Base-by-base conservation (phyloP, 805 yeast genomes). In the Starmerella cellae region DNA sequence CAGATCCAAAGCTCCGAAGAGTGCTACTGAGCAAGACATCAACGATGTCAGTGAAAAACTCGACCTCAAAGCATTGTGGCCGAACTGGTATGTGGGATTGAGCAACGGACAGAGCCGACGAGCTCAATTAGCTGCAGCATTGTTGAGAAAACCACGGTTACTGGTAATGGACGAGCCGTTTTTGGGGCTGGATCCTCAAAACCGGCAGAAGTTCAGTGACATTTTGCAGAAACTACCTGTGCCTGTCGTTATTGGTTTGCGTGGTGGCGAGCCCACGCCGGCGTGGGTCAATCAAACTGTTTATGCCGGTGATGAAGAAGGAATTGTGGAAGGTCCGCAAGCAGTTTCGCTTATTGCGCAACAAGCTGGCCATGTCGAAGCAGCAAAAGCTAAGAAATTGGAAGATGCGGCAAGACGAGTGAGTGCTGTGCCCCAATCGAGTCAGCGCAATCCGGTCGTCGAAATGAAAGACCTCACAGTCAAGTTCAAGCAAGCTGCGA, bases 71-170 rank as follows among this genome's bases (percentile, higher is more conserved):
- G 76, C 72, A 0, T 59, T 85, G 37, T 66, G 73, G 41, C 68
- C 74, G 42, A 72, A 83, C 45, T 88, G 94, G 84, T 74, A 82
- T 27, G 82, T 83, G 58, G 82, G 88, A 0, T 64, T 91, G 35
- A 82, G 94, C 59, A 91, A 91, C 59, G 98, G 98, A 0, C 98
- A 91, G 60, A 76, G 82, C 58, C 69, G 98, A 52, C 67, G 98
- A 39, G 94, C 96, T 0, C 69, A 95, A 47, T 63, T 91, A 22
- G 97, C 95, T 0, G 70, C 73, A 46, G 75, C 85, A 0, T 53
- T 91, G 34, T 68, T 83, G 42, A 65, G 67, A 35, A 63, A 71
- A 27, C 94, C 96, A 0, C 64, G 67, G 35, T 50, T 85, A 24
- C 61, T 85, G 41, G 57, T 88, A 4, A 68, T 88, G 17, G 97